Evolutionary conservation across 305 asterid genomes (phyloP), one percentile per base, ranked within the genome.

Genomic region (Stenogyne calaminthoides): DNA sequence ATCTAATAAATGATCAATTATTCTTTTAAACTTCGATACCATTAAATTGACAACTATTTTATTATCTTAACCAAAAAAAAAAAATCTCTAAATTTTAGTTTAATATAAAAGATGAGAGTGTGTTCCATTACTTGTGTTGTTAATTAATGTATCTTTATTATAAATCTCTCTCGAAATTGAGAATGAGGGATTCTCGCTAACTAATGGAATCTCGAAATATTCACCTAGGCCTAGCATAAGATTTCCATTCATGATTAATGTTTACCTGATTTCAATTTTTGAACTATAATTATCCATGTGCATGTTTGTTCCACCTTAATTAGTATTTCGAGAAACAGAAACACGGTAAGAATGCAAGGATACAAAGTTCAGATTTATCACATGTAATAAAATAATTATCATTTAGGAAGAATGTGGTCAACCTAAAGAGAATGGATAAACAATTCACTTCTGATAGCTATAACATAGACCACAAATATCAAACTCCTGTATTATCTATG

Each of bases 201-300:
- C 68, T 8, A 56, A 32, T 47, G 44, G 39, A 51, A 63, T 34
- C 32, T 63, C 44, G 72, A 60, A 70, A 18, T 58, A 8, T 27
- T 19, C 37, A 15, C 5, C 52, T 37, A 72, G 39, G 39, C 59
- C 52, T 34, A 20, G 59, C 68, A 71, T 6, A 16, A 29, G 69
- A 44, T 58, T 34, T 29, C 19, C 70, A 40, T 77, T 49, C 62
- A 0, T 54, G 6, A 19, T 18, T 54, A n/a, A 18, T 42, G 57
- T 57, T 39, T 34, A 34, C 42, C 69, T 29, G 15, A 32, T 40
- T 54, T 16, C 25, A 20, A 46, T 25, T 51, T 18, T 34, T 32
- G 36, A 46, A 9, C 14, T 46, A 46, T 46, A 46, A 4, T 12
- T 0, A 0, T 40, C 47, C 47, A 46, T 46, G 52, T 46, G 20